phyloP scores from a whole-genome alignment of 1,139 yeast genomes.

The Diutina mesorugosa region DNA sequence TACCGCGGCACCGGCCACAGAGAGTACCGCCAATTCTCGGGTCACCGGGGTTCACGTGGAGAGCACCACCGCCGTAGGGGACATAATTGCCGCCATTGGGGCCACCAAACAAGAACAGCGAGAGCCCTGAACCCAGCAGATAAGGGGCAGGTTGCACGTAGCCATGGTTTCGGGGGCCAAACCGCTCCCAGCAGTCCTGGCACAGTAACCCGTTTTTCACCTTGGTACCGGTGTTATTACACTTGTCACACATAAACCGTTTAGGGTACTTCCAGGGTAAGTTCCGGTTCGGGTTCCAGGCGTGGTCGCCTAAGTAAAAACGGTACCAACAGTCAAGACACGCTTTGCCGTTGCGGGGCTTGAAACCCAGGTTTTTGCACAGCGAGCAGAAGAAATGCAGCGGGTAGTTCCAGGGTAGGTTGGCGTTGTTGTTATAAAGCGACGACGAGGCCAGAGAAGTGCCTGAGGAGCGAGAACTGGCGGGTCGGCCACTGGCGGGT shows the following conservation, averaged over 20 bases:
- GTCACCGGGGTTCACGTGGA: conserved; percentile 64
- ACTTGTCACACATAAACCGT: conserved; percentile 50
- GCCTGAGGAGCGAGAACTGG: no score
- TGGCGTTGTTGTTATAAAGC: conserved; percentile 10
- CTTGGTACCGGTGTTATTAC: conserved; percentile 68
- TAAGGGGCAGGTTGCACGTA: conserved; percentile 8
- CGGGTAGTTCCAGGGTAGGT: conserved; percentile 45
- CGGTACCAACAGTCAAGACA: conserved; percentile 26
- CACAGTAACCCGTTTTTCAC: conserved; percentile 53
- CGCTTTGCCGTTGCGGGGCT: conserved; percentile 14
- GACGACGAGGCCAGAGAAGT: conserved; percentile 3
- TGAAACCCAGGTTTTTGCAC: conserved; percentile 31
- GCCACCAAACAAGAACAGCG: neutral
- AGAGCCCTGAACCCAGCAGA: conserved; percentile 8
- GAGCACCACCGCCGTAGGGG: conserved; percentile 10
- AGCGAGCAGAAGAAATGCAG: conserved; percentile 22
- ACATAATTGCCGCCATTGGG: neutral
- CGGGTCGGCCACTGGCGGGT: neutral
- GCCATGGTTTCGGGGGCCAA: conserved; percentile 31
- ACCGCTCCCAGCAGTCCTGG: conserved; percentile 57
- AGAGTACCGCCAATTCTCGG: conserved; percentile 70
- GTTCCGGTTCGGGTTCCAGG: conserved; percentile 25
- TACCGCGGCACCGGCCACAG: conserved; percentile 71
- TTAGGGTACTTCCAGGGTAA: conserved; percentile 44
- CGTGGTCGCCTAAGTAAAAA: conserved; percentile 15